Evolutionary conservation across 345 rosid species (phyloP).

Genomic region (Acer saccharum): DNA sequence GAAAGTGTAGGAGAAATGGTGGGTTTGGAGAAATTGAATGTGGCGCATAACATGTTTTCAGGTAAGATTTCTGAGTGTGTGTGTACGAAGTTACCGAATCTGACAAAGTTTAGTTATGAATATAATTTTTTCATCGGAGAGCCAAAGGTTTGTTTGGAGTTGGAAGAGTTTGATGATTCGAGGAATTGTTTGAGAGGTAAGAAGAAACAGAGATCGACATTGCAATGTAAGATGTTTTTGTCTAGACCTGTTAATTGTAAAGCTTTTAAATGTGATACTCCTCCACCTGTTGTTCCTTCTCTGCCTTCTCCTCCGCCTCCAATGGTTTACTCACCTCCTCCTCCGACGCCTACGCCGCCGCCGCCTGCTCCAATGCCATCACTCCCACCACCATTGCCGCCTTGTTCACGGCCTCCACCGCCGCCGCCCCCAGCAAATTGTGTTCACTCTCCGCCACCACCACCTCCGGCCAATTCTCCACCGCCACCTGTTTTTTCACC

Average conservation of each 20-base stretch:
- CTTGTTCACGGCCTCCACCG: slow-evolving; percentile 1
- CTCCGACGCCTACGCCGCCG: not conserved
- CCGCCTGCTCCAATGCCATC: not conserved
- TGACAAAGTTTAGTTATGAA: slow-evolving; percentile 55
- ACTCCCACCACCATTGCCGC: not conserved
- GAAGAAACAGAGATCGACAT: slow-evolving; percentile 53
- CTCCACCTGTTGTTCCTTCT: slow-evolving; percentile 1
- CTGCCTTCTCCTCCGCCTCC: slow-evolving; percentile 20
- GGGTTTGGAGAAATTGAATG: slow-evolving; percentile 56
- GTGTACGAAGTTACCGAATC: slow-evolving; percentile 49
- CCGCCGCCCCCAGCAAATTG: slow-evolving; percentile 1
- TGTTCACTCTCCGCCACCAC: too few relatives aligned
- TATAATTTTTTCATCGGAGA: slow-evolving; percentile 63
- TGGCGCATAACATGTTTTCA: slow-evolving; percentile 60
- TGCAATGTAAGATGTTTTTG: slow-evolving; percentile 58
- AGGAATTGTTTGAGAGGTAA: slow-evolving; percentile 59
- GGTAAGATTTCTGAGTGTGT: slow-evolving; percentile 56
- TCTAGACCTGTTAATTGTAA: slow-evolving; percentile 55
- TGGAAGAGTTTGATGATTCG: slow-evolving; percentile 35
- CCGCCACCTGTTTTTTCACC: too few relatives aligned
- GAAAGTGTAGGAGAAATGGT: slow-evolving; percentile 48
- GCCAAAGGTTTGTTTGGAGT: slow-evolving; percentile 40
- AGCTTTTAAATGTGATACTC: slow-evolving; percentile 43
- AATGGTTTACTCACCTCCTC: not conserved
- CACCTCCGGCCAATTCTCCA: too few relatives aligned